A percentile compares a stretch with the other conserved stretches of the same genome.
These are phyloP conservation scores for Phalaenopsis hybrid DNA, from an alignment of 116 monocot species.

Conservation along the genomic window DNA sequence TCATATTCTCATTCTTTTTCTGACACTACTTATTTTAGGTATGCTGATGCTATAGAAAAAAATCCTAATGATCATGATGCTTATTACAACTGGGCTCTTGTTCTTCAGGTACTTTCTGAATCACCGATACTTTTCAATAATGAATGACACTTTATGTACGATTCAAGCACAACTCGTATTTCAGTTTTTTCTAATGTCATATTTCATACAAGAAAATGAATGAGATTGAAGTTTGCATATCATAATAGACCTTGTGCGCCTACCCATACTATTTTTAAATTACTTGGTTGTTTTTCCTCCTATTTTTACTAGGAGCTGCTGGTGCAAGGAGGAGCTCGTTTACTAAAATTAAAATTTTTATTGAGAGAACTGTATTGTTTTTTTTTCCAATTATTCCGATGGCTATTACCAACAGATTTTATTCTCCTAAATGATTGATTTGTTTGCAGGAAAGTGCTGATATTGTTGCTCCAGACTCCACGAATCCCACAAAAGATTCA, in stretches of 20 bases:
- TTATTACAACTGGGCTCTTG: conserved; percentile 94
- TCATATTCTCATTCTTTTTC: background rate
- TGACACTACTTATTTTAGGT: conserved; percentile 33
- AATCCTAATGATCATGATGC: conserved; percentile 93
- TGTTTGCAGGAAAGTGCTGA: conserved; percentile 85
- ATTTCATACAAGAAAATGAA: background rate
- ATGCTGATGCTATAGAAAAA: conserved; percentile 88
- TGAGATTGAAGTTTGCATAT: background rate
- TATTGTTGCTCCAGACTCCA: conserved; percentile 71
- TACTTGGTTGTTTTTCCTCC: background rate
- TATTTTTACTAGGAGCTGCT: background rate
- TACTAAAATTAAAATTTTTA: background rate
- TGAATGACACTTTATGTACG: background rate
- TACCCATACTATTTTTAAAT: background rate
- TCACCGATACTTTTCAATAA: background rate
- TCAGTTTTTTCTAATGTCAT: background rate
- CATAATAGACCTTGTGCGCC: background rate
- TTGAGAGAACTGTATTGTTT: background rate
- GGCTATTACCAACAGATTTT: background rate
- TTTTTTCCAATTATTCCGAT: background rate
- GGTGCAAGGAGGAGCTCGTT: background rate
- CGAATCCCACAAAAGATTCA: conserved; percentile 74
- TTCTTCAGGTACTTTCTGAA: conserved; percentile 65
- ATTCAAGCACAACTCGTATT: background rate
- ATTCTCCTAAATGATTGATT: background rate